These are phyloP conservation scores for Stephania japonica DNA, from an alignment of 164 flowering plant species.

Conservation along the genomic window DNA sequence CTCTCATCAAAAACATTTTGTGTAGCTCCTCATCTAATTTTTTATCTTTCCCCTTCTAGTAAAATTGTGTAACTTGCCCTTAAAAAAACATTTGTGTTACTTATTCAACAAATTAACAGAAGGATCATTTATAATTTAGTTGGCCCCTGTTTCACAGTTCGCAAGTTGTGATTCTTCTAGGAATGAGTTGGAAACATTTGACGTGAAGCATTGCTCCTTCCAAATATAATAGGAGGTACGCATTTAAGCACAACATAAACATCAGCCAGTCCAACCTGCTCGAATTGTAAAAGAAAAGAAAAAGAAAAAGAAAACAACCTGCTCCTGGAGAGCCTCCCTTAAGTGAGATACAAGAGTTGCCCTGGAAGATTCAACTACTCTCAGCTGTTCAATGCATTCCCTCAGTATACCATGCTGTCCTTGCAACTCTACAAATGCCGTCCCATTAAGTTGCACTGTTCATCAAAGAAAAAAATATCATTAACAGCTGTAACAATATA, in stretches of 20 bases:
- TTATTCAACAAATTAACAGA: no score
- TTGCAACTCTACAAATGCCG: slow-evolving; percentile 53
- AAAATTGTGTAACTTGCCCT: not conserved
- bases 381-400: slow-evolving; percentile 67
- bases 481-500: not conserved
- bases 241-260: not conserved
- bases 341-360: slow-evolving; percentile 60
- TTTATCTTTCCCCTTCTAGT: not conserved
- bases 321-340: slow-evolving; percentile 80
- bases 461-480: slow-evolving; percentile 12
- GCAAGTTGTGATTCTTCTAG: not conserved
- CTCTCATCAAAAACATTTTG: not conserved
- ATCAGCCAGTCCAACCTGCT: slow-evolving; percentile 52
- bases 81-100: not conserved
- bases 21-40: not conserved
- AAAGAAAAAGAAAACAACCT: slow-evolving; percentile 39
- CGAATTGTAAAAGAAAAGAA: slow-evolving; percentile 13
- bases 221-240: not conserved
- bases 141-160: not conserved
- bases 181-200: not conserved
- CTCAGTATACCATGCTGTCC: slow-evolving; percentile 56
- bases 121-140: not conserved
- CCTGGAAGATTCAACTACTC: slow-evolving; percentile 57
- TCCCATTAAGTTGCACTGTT: slow-evolving; percentile 46
- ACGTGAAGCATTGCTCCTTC: not conserved